Base-by-base conservation (phyloP, 78 protist genomes). In the Dictyostelium firmibasis region DNA sequence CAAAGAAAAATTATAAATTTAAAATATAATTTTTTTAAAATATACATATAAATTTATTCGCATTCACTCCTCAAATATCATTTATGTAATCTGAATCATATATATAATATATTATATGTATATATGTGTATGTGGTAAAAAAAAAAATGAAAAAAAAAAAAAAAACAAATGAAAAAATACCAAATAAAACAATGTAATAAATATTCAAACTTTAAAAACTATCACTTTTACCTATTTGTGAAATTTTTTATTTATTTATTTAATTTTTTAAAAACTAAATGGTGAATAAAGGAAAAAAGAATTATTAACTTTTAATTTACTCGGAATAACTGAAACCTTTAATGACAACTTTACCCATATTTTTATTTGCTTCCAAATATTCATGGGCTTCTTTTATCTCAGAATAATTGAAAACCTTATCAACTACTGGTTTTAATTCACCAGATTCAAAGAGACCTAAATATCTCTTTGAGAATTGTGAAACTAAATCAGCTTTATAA, bases 341-440 rank as follows among this genome's bases (percentile, higher is more conserved):
- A 0, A 94, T 43, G 33, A 94, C 83, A 27, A 94, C 78, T 79
- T 94, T 94, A 33, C 96, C 96, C 18, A 27, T 94, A 25, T 86
- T 86, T 18, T 50, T 33, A 83, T 94, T 94, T 16, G 77, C 72
- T 69, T 94, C 96, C 31, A 94, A 31, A 38, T 82, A 75, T 35
- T 50, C 23, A 27, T 85, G 92, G 6, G 96, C 96, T 27, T 86
- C 96, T 87, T 79, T 75, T 25, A 87, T 89, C 4, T 94, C 83
- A 14, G 81, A 47, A 43, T 25, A 25, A n/a, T 53, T 53, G 67
- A 79, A 94, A 11, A 94, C 96, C 20, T 60, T 75, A n/a, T 78
- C 86, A 38, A 94, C 44, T 10, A 83, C n/a, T 44, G 96, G 93
- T 79, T 79, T 79, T 20, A 94, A 33, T 57, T 60, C 25, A 31